These are phyloP conservation scores for Leccinum subtestaceum DNA, from an alignment of 768 basidiomycete species.

Conservation along the genomic window DNA sequence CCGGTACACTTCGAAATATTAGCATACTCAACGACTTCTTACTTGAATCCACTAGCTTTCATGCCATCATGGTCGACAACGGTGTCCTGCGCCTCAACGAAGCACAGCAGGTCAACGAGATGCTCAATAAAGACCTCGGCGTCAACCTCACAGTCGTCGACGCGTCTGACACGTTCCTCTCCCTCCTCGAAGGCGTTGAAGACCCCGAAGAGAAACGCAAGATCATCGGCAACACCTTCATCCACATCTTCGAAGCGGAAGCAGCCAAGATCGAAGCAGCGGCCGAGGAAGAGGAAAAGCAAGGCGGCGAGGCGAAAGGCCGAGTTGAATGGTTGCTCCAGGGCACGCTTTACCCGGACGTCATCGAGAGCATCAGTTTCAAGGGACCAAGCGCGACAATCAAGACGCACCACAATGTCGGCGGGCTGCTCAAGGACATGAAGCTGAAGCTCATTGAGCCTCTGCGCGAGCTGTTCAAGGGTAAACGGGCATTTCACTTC, in stretches of 20 bases:
- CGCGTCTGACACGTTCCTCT: constrained; percentile 90
- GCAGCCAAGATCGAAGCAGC: constrained; percentile 83
- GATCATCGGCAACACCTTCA: constrained; percentile 99
- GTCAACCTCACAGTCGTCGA: constrained; percentile 96
- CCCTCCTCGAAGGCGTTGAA: constrained; percentile 83
- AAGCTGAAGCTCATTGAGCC: constrained; percentile 98
- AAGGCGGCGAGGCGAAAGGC: constrained; percentile 73
- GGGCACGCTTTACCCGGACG: constrained; percentile 97
- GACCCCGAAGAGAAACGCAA: constrained; percentile 97
- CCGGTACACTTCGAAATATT: constrained; percentile 48
- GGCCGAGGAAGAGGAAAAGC: constrained; percentile 71
- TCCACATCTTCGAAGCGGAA: constrained; percentile 95
- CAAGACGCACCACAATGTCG: constrained; percentile 99
- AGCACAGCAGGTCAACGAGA: constrained; percentile 84
- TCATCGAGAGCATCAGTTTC: constrained; percentile 99
- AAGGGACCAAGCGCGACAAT: constrained; percentile 99
- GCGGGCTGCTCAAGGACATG: constrained; percentile 95
- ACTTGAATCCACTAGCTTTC: constrained; percentile 61
- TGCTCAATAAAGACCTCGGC: constrained; percentile 90
- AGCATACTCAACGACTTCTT: background rate
- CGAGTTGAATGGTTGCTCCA: constrained; percentile 96
- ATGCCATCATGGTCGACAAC: constrained; percentile 99
- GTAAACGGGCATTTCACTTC: constrained; percentile 39
- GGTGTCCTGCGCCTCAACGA: constrained; percentile 94
- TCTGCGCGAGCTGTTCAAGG: constrained; percentile 96